Percentiles rank a stretch among this genome's conserved stretches.
Evolutionary conservation across 495 filamentous ascomycete species (phyloP).

Genomic region (Evernia prunastri): DNA sequence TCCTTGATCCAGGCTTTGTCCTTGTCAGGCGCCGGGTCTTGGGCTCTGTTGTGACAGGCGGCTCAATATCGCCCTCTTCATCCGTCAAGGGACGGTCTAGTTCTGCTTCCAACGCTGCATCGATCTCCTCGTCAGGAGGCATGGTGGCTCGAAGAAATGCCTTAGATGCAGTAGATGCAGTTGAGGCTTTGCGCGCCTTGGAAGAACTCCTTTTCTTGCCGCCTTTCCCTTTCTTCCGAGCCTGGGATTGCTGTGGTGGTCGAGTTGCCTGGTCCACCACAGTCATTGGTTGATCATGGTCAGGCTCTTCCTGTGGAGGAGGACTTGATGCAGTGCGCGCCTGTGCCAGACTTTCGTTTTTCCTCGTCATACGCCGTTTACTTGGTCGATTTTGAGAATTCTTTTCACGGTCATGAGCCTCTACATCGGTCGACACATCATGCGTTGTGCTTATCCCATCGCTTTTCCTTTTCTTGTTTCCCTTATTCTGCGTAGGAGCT

Average conservation of each 20-base stretch:
- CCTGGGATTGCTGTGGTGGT: conserved; percentile 11
- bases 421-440: conserved; percentile 28
- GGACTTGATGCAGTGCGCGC: conserved; percentile 23
- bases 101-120: conserved; percentile 62
- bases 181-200: conserved; percentile 48
- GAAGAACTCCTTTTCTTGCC: conserved; percentile 41
- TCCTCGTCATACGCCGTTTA: conserved; percentile 59
- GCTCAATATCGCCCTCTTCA: conserved; percentile 38
- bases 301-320: conserved; percentile 23
- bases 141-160: conserved; percentile 33
- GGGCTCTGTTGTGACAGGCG: conserved; percentile 2
- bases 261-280: conserved; percentile 19
- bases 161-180: conserved; percentile 43
- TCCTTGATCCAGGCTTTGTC: conserved; percentile 23
- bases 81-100: conserved; percentile 54
- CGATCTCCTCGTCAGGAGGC: conserved; percentile 59
- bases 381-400: conserved; percentile 43
- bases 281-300: conserved; percentile 26
- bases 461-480: conserved; percentile 61
- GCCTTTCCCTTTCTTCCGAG: conserved; percentile 36
- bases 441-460: conserved; percentile 47
- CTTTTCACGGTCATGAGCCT: conserved; percentile 23
- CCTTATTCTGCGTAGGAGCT: conserved; percentile 38
- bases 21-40: conserved; percentile 28
- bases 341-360: conserved; percentile 41